Base-by-base conservation (phyloP, 345 rosid genomes). In the Rhizophora apiculata region DNA sequence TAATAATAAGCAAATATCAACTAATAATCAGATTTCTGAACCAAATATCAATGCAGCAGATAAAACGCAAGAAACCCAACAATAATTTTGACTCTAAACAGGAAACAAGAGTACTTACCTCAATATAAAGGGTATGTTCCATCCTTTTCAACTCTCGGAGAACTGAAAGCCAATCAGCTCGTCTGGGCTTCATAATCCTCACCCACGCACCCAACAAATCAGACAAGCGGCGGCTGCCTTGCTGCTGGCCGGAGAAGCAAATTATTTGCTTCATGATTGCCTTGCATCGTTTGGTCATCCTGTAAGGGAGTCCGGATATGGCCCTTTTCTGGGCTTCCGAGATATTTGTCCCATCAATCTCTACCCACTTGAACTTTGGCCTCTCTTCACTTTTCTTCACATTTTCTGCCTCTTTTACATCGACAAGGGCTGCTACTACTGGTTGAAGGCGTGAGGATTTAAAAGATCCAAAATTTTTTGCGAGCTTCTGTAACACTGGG, bases 111-210 rank as follows among this genome's bases (percentile, higher is more conserved):
- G 36, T 72, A 86, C 98, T 93, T 88, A 87, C 98, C 95, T 88
- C 53, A 24, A 88, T 61, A 82, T 82, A 86, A 58, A 88, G 84
- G 0, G 90, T 88, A 76, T 88, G 92, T 22, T 81, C 85, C 73
- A 71, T 77, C 20, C 7, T 67, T 71, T 85, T 84, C 80, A 88
- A 73, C 79, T 88, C 84, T 74, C 84, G 87, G 51, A 90, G 89
- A 78, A 93, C 76, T 2, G 80, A 81, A 62, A 93, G 98, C 96
- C 98, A 90, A 51, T 88, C 93, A 59, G 87, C 80, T 73, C 93
- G 81, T 49, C 61, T 79, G 63, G 96, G 98, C 57, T 81, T 90
- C 96, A 90, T 93, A 58, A 84, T 70, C 82, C 80, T 85, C 58
- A 83, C 93, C 96, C 93, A 93, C 72, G 78, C 80, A 76, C 57